Conservation (phyloP, 495 filamentous ascomycete genomes). For the Penicillium argentinense region DNA sequence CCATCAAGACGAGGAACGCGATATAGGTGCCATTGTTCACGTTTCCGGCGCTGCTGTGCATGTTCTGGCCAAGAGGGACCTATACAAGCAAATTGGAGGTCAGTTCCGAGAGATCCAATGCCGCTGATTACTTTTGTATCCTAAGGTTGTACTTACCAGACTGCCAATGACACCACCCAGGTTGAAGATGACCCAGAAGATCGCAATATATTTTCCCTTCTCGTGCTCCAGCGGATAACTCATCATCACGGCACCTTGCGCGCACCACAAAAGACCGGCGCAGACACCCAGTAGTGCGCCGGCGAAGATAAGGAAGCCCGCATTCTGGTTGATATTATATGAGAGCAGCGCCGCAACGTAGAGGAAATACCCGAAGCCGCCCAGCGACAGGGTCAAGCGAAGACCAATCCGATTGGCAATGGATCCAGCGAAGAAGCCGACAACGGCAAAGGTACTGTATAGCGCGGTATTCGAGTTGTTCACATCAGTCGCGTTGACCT, state of each 20-base stretch:
- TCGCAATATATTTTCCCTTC: constrained; percentile 86
- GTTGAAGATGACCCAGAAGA: constrained; percentile 97
- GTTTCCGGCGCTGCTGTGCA: constrained; percentile 57
- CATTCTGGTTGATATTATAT: constrained; percentile 75
- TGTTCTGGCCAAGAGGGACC: constrained; percentile 80
- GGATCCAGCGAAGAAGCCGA: constrained; percentile 84
- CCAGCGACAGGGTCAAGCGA: constrained; percentile 68
- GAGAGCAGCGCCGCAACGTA: constrained; percentile 77
- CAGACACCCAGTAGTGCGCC: constrained; percentile 66
- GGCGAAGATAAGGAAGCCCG: constrained; percentile 57
- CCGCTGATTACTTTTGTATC: not conserved
- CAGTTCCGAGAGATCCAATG: not conserved
- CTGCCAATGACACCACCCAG: constrained; percentile 87
- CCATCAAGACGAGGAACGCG: constrained; percentile 87
- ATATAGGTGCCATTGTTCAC: constrained; percentile 87
- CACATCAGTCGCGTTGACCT: constrained; percentile 57
- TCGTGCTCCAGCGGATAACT: constrained; percentile 77
- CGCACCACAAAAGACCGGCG: constrained; percentile 86
- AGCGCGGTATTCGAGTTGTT: constrained; percentile 71
- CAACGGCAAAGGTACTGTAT: constrained; percentile 81
- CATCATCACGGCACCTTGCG: constrained; percentile 96
- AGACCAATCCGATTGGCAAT: constrained; percentile 77
- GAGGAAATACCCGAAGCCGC: constrained; percentile 83
- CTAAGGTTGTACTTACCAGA: constrained; percentile 50
- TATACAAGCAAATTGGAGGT: constrained; percentile 15